A percentile compares a stretch with the other conserved stretches of the same genome.
Conservation (phyloP, 805 yeast genomes). For the Vanderwaltozyma polyspora region DNA sequence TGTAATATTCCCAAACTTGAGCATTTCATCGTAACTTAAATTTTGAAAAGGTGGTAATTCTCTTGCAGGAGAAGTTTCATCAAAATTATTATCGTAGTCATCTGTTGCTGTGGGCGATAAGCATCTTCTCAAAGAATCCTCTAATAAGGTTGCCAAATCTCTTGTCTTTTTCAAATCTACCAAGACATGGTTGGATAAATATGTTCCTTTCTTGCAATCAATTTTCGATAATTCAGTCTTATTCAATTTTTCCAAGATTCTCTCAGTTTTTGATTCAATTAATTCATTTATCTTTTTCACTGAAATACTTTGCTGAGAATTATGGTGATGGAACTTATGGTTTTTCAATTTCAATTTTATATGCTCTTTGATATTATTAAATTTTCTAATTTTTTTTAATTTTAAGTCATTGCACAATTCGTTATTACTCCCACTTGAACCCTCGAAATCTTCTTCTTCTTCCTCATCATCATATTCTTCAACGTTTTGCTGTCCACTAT, state of each 20-base stretch:
- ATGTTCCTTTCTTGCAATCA: too few species aligned
- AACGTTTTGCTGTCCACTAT: not conserved
- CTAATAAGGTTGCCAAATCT: not conserved
- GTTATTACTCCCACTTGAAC: not conserved
- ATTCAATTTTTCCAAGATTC: not conserved
- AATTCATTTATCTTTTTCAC: too few species aligned
- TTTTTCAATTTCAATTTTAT: too few species aligned
- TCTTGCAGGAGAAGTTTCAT: not conserved
- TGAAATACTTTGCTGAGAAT: too few species aligned
- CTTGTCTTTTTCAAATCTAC: too few species aligned
- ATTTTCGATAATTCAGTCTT: not conserved
- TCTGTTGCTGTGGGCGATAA: too few species aligned
- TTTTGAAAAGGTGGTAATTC: slow-evolving; percentile 1
- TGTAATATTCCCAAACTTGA: not conserved
- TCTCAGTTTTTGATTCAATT: not conserved
- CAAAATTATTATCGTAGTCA: slow-evolving; percentile 4
- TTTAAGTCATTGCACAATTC: not conserved
- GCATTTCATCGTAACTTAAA: slow-evolving; percentile 1
- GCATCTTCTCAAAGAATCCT: too few species aligned
- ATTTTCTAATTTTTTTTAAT: not conserved
- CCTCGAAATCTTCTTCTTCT: not conserved
- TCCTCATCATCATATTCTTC: not conserved
- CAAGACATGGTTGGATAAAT: too few species aligned
- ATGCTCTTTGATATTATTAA: not conserved
- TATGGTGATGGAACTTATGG: too few species aligned